These are phyloP conservation scores for Sporothrix mexicana DNA, from an alignment of 2,329 filamentous ascomycete species.

Conservation along the genomic window DNA sequence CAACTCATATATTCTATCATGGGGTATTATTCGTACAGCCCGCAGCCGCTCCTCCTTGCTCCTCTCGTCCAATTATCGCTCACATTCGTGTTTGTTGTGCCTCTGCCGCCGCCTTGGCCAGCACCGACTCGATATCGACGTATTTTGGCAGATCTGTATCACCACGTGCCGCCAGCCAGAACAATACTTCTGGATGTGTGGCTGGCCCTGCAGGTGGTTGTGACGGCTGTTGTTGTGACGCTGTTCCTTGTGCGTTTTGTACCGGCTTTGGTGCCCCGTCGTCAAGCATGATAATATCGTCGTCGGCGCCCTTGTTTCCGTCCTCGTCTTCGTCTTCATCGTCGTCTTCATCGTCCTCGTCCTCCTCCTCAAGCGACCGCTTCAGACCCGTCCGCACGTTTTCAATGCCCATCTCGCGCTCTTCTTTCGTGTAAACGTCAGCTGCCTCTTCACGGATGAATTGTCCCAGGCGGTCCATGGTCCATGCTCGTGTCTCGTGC, in stretches of 20 bases:
- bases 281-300: constrained; percentile 32
- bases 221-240: constrained; percentile 42
- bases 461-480: constrained; percentile 43
- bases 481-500: constrained; percentile 45
- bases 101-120: constrained; percentile 27
- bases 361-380: constrained; percentile 58
- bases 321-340: constrained; percentile 61
- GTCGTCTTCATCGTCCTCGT: constrained; percentile 63
- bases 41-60: background rate
- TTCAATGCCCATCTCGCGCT: constrained; percentile 68
- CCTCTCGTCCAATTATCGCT: background rate
- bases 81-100: background rate
- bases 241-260: constrained; percentile 41
- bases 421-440: constrained; percentile 75
- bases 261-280: constrained; percentile 22
- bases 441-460: constrained; percentile 56
- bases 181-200: constrained; percentile 54
- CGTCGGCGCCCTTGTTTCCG: constrained; percentile 46
- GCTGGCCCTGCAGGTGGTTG: constrained; percentile 41
- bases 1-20: background rate
- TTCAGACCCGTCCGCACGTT: constrained; percentile 74
- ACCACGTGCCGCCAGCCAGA: constrained; percentile 54
- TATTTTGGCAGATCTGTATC: constrained; percentile 54
- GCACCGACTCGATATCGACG: constrained; percentile 47
- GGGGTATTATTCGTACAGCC: constrained; percentile 12